phyloP scores from a whole-genome alignment of 495 filamentous ascomycete genomes.

The Neurospora sp. region DNA sequence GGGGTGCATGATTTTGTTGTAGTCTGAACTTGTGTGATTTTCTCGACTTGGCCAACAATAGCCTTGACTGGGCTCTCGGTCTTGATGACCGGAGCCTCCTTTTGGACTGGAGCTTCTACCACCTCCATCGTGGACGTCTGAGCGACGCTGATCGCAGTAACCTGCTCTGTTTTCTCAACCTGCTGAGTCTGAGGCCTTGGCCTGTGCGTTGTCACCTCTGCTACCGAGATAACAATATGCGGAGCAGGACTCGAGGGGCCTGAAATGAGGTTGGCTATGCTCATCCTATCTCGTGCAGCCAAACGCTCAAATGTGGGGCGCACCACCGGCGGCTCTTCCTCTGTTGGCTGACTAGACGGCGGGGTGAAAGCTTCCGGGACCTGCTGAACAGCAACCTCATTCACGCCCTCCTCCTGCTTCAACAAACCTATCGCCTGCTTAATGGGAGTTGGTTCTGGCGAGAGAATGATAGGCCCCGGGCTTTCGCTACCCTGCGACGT shows the following conservation, averaged over 20 bases:
- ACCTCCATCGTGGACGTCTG: neutral
- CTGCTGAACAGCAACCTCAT: slow-evolving; percentile 5
- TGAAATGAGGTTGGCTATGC: neutral
- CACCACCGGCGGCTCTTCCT: neutral
- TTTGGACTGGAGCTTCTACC: neutral
- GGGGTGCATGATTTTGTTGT: neutral
- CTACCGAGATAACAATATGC: neutral
- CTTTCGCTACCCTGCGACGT: slow-evolving; percentile 32
- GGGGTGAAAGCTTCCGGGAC: slow-evolving; percentile 4
- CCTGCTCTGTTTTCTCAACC: neutral
- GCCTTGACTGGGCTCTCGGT: neutral
- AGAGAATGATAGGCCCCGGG: slow-evolving; percentile 22
- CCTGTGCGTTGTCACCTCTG: neutral
- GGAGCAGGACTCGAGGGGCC: neutral
- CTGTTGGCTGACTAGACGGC: neutral
- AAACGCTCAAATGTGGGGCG: slow-evolving; percentile 8
- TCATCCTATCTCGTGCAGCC: neutral
- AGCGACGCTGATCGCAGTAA: neutral
- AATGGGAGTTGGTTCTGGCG: slow-evolving; percentile 27
- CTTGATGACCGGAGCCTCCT: neutral
- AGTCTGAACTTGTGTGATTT: neutral
- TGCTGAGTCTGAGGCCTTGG: neutral
- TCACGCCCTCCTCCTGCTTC: slow-evolving; percentile 20
- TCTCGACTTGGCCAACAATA: neutral
- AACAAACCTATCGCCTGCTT: slow-evolving; percentile 14